A percentile compares a stretch with the other conserved stretches of the same genome.
These are phyloP conservation scores for Psilocybe cyanescens DNA, from an alignment of 768 basidiomycete genomes.

Conservation along the genomic window DNA sequence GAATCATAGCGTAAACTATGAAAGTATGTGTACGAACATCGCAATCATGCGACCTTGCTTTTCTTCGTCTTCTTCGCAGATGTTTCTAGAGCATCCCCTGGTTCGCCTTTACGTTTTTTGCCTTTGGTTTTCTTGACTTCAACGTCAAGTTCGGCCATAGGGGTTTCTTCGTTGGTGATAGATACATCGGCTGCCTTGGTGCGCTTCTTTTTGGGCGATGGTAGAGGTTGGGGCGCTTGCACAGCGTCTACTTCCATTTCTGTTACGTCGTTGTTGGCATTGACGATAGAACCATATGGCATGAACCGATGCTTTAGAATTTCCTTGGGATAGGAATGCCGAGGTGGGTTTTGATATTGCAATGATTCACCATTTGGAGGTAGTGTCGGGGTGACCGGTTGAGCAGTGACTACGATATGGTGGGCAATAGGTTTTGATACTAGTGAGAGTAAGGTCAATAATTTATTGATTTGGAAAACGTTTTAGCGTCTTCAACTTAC, in stretches of 20 bases:
- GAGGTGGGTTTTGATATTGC: conserved; percentile 53
- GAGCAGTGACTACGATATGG: conserved; percentile 61
- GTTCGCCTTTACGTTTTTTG: conserved; percentile 50
- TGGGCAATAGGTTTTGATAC: conserved; percentile 64
- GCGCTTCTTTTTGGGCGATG: conserved; percentile 18
- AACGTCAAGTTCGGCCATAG: neutral
- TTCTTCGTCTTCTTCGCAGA: conserved; percentile 54
- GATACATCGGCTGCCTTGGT: conserved; percentile 7
- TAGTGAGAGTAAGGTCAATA: conserved; percentile 23
- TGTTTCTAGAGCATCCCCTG: conserved; percentile 14
- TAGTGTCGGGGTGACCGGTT: conserved; percentile 40
- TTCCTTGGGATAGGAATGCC: conserved; percentile 61
- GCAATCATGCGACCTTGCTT: conserved; percentile 33
- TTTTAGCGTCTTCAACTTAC: conserved; percentile 35
- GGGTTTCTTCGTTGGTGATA: neutral
- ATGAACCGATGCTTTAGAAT: conserved; percentile 65
- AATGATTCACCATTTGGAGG: conserved; percentile 17
- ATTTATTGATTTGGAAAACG: neutral
- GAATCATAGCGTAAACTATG: neutral
- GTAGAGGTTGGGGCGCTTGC: conserved; percentile 3
- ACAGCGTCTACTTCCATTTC: conserved; percentile 28
- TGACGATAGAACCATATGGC: conserved; percentile 58
- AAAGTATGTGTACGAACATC: neutral
- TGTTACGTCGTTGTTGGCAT: conserved; percentile 23
- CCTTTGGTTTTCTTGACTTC: conserved; percentile 31